Conservation (phyloP, 2,329 filamentous ascomycete genomes). For the Dactylella cylindrospora region DNA sequence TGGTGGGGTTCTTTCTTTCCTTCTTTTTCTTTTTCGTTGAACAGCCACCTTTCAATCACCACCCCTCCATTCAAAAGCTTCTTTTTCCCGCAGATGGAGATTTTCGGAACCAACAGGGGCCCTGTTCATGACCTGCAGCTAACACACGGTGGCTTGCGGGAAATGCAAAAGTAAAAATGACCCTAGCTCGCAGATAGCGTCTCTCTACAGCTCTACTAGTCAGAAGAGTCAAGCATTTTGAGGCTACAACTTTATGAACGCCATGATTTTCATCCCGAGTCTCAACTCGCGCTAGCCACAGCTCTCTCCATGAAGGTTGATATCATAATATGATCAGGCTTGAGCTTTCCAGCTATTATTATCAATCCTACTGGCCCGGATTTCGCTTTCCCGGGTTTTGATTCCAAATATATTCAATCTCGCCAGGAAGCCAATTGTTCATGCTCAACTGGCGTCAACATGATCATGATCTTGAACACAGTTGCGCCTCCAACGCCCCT, state of each 20-base stretch:
- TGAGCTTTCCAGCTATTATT: not conserved
- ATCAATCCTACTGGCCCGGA: not conserved
- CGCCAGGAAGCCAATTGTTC: not conserved
- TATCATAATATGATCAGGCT: not conserved
- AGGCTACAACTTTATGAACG: constrained; percentile 32
- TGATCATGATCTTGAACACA: no score
- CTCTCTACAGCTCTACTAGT: constrained; percentile 1
- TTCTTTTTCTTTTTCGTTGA: not conserved
- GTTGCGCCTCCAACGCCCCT: no score
- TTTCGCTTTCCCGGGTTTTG: not conserved
- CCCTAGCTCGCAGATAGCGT: constrained; percentile 18
- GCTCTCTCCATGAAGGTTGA: no score
- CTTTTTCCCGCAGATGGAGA: not conserved
- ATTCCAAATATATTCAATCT: not conserved
- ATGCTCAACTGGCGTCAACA: not conserved
- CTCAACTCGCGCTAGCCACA: no score
- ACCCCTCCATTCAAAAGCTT: not conserved
- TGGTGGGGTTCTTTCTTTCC: not conserved
- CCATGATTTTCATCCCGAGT: no score
- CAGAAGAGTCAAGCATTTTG: constrained; percentile 28
- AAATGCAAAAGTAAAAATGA: not conserved
- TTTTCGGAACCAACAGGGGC: constrained; percentile 33
- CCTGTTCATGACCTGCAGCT: constrained; percentile 5
- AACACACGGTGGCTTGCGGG: not conserved
- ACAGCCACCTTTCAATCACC: not conserved